Conservation (phyloP, 257 asterid species). For the Nicotiana attenuata region DNA sequence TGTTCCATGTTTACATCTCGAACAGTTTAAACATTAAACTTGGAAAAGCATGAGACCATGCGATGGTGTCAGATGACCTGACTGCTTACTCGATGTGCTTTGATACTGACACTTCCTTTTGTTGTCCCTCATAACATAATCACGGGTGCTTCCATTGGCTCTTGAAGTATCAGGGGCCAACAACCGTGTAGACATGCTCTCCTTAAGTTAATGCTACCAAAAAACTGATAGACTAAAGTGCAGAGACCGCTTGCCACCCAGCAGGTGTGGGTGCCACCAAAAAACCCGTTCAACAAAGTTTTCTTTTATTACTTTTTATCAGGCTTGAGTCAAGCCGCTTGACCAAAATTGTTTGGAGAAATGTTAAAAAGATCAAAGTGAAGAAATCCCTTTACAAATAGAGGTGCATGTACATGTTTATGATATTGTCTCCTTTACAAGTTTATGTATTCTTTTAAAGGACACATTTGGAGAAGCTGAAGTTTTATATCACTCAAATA, state of each 20-base stretch:
- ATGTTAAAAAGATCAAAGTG: not conserved
- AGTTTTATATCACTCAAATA: not conserved
- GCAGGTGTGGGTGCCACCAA: not conserved
- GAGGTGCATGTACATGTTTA: not conserved
- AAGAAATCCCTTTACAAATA: not conserved
- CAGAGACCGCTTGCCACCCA: not conserved
- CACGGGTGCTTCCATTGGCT: not conserved
- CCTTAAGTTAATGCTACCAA: not conserved
- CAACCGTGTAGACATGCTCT: not conserved
- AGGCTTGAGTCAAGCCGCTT: not conserved
- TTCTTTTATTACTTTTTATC: not conserved
- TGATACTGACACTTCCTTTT: not conserved
- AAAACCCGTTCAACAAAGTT: not conserved
- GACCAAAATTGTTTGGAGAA: not conserved
- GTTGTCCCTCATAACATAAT: not conserved
- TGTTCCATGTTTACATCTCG: not conserved
- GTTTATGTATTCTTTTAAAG: not conserved
- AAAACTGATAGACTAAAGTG: not conserved
- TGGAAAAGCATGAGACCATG: not conserved
- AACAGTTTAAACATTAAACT: not conserved
- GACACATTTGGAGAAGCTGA: slow-evolving; percentile 8
- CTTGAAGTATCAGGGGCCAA: not conserved
- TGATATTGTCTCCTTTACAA: not conserved
- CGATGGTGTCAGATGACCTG: not conserved
- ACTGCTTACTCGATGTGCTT: not conserved